Base-by-base conservation (phyloP, 2,329 filamentous ascomycete genomes). In the Lecanoromycetidae sp. region DNA sequence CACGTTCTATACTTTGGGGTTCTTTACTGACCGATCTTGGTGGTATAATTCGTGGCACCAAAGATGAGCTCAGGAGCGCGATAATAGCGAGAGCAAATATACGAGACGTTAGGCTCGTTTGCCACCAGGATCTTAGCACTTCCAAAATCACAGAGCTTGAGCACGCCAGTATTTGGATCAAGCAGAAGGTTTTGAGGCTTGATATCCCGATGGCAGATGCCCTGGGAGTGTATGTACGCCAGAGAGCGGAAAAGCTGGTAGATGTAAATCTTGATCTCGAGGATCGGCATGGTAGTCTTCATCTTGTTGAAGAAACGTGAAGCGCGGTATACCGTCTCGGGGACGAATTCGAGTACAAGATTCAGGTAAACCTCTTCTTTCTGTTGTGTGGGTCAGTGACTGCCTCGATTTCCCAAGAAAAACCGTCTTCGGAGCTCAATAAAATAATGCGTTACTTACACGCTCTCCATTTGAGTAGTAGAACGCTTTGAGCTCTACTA, bases 241-340 rank as follows among this genome's bases (percentile, higher is more conserved):
- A 98, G 76, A 29, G 91, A 94, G 58, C 91, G 83, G 79, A 98
- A 98, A 46, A 98, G 83, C 73, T 98, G 91, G 71, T 98, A 98
- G 64, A 90, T 98, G 75, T 96, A 98, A 54, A 98, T 82, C 75
- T 98, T 98, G 64, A 96, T 87, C 68, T 98, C 91, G 58, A 98
- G 79, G 59, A 90, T 94, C 13, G 91, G 91, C 91, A 98, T 98
- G 44, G 90, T 95, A 5, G 88, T 94, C 80, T 96, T 98, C 82
- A 96, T 83, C 74, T 98, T 98, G 76, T 93, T 96, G 77, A 98
- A 98, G 71, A 95, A 96, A 60, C 91, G 82, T 54, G 91, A 96
- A 35, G 91, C 91, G 61, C 91, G 82, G 68, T 98, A 98, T 43
- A 98, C 91, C 10, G 91, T 98, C 72, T 98, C 91, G 42, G 91